Conservation (phyloP, 768 basidiomycete genomes). For the Hysterangium stoloniferum region DNA sequence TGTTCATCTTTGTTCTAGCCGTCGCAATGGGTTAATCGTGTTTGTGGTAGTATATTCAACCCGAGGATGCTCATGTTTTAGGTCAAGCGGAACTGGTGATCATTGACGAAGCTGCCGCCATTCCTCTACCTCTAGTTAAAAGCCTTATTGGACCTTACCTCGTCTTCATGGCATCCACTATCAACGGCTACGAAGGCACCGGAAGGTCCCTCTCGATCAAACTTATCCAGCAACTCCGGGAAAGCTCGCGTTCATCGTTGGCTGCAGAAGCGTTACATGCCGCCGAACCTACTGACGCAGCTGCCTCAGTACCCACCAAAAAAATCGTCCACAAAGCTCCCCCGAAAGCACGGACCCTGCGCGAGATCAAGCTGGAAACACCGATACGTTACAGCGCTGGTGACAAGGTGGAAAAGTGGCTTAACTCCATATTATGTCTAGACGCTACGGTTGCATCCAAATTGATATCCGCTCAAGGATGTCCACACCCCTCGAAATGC, state of each 20-base stretch:
- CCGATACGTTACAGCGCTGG: slow-evolving; percentile 87
- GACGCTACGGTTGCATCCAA: slow-evolving; percentile 64
- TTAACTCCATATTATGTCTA: slow-evolving; percentile 83
- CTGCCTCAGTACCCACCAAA: slow-evolving; percentile 34
- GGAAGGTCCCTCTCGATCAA: slow-evolving; percentile 98
- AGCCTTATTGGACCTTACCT: slow-evolving; percentile 92
- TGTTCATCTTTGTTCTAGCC: slow-evolving; percentile 16
- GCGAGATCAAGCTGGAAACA: slow-evolving; percentile 90
- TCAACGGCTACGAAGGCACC: slow-evolving; percentile 99
- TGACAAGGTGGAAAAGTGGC: slow-evolving; percentile 91
- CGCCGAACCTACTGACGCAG: slow-evolving; percentile 33
- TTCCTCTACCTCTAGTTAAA: slow-evolving; percentile 90
- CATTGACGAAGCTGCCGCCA: slow-evolving; percentile 98
- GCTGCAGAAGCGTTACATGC: slow-evolving; percentile 46
- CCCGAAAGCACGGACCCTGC: slow-evolving; percentile 65
- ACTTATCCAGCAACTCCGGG: slow-evolving; percentile 93
- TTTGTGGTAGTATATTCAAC: slow-evolving; percentile 83
- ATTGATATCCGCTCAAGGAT: slow-evolving; percentile 54
- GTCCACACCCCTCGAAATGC: slow-evolving; percentile 89
- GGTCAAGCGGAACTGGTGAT: slow-evolving; percentile 97
- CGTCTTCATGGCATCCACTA: slow-evolving; percentile 98
- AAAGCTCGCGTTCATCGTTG: slow-evolving; percentile 75
- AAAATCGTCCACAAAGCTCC: slow-evolving; percentile 48
- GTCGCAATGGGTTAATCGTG: not conserved
- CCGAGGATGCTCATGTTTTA: slow-evolving; percentile 94